phyloP scores from a whole-genome alignment of 495 filamentous ascomycete species.

The Penicillium paxilli region DNA sequence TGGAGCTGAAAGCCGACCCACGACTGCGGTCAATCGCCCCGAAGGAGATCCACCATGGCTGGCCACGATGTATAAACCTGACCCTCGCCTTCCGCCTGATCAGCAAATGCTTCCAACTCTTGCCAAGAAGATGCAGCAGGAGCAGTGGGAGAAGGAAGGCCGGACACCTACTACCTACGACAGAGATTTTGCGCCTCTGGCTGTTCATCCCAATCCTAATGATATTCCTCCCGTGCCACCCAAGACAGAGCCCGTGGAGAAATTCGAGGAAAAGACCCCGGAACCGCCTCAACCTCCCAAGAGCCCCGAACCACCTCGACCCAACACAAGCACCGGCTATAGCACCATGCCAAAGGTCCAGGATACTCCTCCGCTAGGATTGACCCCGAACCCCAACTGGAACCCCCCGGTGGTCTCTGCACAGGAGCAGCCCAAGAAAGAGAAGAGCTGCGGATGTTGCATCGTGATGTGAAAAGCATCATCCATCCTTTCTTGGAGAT shows the following conservation, averaged over 20 bases:
- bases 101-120: constrained; percentile 95
- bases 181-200: constrained; percentile 76
- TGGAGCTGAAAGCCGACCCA: constrained; percentile 56
- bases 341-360: constrained; percentile 55
- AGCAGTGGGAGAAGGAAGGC: constrained; percentile 92
- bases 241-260: constrained; percentile 21
- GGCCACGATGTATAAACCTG: constrained; percentile 90
- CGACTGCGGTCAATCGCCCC: constrained; percentile 67
- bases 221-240: constrained; percentile 23
- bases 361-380: constrained; percentile 36
- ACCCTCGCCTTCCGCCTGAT: constrained; percentile 90
- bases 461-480: constrained; percentile 49
- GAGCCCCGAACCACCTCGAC: constrained; percentile 37
- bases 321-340: constrained; percentile 46
- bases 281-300: constrained; percentile 30
- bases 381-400: constrained; percentile 36
- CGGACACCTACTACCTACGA: constrained; percentile 80
- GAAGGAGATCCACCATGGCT: constrained; percentile 98
- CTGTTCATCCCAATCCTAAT: constrained; percentile 55
- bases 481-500: neutral
- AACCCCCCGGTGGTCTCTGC: constrained; percentile 42
- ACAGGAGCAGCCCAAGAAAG: constrained; percentile 37
- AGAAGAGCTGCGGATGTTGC: constrained; percentile 52
- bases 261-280: constrained; percentile 10
- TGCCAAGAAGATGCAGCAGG: constrained; percentile 86